These are phyloP conservation scores for Fomitiporia mediterranea DNA, from an alignment of 1,284 basidiomycete species.

Conservation along the genomic window DNA sequence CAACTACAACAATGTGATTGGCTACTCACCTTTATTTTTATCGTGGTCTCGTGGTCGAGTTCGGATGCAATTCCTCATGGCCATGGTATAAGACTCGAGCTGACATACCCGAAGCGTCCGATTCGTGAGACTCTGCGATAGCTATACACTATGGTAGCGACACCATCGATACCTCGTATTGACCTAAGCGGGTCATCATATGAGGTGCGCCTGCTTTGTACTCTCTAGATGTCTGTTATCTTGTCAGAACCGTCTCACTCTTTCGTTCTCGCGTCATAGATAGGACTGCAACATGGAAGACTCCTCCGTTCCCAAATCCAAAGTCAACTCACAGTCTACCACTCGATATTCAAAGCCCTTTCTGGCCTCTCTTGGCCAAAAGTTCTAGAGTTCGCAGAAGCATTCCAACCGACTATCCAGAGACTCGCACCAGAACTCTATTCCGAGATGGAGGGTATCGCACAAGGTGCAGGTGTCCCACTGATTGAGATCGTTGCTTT, in stretches of 20 bases:
- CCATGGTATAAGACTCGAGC: too few relatives aligned
- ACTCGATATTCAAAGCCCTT: constrained; percentile 28
- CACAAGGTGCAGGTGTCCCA: constrained; percentile 29
- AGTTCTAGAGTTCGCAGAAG: constrained; percentile 27
- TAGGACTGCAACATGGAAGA: constrained; percentile 30
- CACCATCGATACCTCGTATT: constrained; percentile 16
- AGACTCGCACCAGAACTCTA: constrained; percentile 30
- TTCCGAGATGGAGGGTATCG: constrained; percentile 34
- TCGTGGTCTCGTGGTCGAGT: background rate
- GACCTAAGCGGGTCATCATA: constrained; percentile 25
- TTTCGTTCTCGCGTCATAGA: constrained; percentile 22
- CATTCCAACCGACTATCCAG: constrained; percentile 27
- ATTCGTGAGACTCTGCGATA: too few relatives aligned
- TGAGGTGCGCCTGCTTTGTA: constrained; percentile 22
- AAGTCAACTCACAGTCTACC: constrained; percentile 31
- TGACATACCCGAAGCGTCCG: too few relatives aligned
- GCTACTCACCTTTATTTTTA: too few relatives aligned
- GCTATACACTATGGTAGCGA: too few relatives aligned
- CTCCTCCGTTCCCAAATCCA: constrained; percentile 29
- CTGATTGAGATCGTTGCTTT: constrained; percentile 33
- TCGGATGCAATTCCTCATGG: background rate
- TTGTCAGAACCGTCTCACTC: background rate
- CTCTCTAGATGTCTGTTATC: background rate
- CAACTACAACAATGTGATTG: too few relatives aligned
- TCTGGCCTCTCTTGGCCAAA: constrained; percentile 33